A percentile compares a stretch with the other conserved stretches of the same genome.
Evolutionary conservation across 2,329 filamentous ascomycete species (phyloP).

Genomic region (Talaromyces rugulosus): DNA sequence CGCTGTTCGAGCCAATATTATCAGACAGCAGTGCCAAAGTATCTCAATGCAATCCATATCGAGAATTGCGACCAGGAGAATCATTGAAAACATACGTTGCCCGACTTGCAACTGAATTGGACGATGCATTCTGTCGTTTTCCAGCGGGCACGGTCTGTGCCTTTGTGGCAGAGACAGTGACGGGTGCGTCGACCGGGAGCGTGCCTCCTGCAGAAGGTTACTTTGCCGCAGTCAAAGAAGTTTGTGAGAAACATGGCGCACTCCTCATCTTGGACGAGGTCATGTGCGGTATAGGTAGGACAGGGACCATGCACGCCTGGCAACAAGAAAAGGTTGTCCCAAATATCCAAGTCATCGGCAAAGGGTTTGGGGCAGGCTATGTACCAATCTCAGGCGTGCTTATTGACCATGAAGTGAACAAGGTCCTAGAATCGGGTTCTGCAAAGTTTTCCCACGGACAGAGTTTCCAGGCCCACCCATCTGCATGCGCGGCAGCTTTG

Average conservation of each 20-base stretch:
- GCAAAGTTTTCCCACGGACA: slow-evolving; percentile 56
- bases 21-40: neutral
- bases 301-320: slow-evolving; percentile 56
- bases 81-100: slow-evolving; percentile 53
- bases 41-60: neutral
- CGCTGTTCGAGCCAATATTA: slow-evolving; percentile 23
- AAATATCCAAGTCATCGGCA: slow-evolving; percentile 58
- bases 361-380: slow-evolving; percentile 56
- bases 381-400: slow-evolving; percentile 53
- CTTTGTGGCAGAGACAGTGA: slow-evolving; percentile 67
- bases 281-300: slow-evolving; percentile 61
- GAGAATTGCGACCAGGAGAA: neutral
- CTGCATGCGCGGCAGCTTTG: slow-evolving; percentile 56
- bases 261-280: slow-evolving; percentile 75
- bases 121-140: slow-evolving; percentile 59
- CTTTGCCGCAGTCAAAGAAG: slow-evolving; percentile 59
- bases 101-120: slow-evolving; percentile 60
- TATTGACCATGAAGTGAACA: slow-evolving; percentile 46
- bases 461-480: slow-evolving; percentile 57
- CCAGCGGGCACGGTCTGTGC: slow-evolving; percentile 65
- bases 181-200: slow-evolving; percentile 46
- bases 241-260: slow-evolving; percentile 68
- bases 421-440: slow-evolving; percentile 46
- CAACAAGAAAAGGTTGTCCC: slow-evolving; percentile 55
- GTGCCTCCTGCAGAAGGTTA: slow-evolving; percentile 65